phyloP scores from a whole-genome alignment of 2,329 filamentous ascomycete species.

The Fusarium annulatum region DNA sequence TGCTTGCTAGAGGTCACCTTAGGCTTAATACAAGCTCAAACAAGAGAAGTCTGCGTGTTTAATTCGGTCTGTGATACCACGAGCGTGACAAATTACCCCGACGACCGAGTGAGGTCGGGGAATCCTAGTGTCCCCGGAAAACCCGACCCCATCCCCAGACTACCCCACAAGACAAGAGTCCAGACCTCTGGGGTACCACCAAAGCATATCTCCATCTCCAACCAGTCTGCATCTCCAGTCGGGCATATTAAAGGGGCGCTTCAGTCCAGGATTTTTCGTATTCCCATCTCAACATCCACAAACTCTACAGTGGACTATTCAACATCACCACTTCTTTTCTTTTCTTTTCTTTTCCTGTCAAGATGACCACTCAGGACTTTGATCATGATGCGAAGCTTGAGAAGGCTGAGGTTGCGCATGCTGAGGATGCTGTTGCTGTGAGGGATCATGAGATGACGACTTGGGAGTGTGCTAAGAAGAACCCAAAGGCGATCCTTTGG shows the following conservation, averaged over 20 bases:
- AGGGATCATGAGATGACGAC: neutral
- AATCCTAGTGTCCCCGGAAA: neutral
- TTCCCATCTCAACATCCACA: conserved; percentile 1
- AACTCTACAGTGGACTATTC: neutral
- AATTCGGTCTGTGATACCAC: neutral
- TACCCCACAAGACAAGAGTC: neutral
- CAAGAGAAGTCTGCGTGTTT: rapidly evolving
- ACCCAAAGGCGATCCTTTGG: conserved; percentile 9
- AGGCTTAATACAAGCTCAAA: neutral
- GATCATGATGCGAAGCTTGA: neutral
- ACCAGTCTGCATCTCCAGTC: neutral
- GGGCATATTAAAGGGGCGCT: neutral
- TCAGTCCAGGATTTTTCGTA: neutral
- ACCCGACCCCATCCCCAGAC: neutral
- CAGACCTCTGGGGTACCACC: neutral
- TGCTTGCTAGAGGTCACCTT: rapidly evolving
- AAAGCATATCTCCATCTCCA: neutral
- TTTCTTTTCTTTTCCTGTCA: neutral
- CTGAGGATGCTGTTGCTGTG: neutral
- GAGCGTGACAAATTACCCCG: neutral
- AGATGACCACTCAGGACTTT: neutral
- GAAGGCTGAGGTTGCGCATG: neutral
- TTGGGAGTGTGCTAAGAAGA: conserved; percentile 9
- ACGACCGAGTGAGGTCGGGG: neutral
- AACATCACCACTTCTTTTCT: neutral